Base-by-base conservation (phyloP, 305 asterid species). In the Fraxinus nigra region DNA sequence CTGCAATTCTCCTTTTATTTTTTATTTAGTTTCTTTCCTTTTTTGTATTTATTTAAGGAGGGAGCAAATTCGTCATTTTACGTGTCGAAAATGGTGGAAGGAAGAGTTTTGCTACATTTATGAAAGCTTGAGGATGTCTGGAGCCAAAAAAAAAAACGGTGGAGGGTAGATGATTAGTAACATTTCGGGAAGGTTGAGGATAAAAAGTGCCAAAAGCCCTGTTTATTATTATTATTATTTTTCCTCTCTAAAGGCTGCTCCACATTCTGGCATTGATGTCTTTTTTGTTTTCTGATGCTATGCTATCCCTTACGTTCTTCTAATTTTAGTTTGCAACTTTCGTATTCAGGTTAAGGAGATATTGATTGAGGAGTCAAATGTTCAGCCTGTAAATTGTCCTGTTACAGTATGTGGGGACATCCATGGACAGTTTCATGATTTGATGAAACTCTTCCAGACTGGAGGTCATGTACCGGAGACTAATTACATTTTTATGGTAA, bases 351-450 rank as follows among this genome's bases (percentile, higher is more conserved):
- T 96, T 38, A 96, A 96, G 91, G 99, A 96, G 86, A 94, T 96
- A 80, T 87, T 96, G 89, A 94, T 94, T 38, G 99, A 96, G 91
- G 99, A 94, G 88, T 96, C 99, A 70, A 96, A 96, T 91, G 99
- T 96, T 83, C 99, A 96, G 88, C 99, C 99, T 43, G 99, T 96
- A 79, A 94, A 92, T 83, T 92, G 98, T 85, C 99, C 99, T 28
- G 99, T 96, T 87, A 96, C 98, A 63, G 98, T 96, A 79, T 96
- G 99, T 85, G 99, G 99, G 78, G 99, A 96, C 90, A 96, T 96
- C 82, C 99, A 96, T 67, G 99, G 99, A 69, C 99, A 96, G 76
- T 96, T 96, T 88, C 99, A 96, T 73, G 99, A 96, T 86, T 79
- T 96, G 78, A 96, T 96, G 98, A 96, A 96, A 86, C 99, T 96